Percentiles rank a stretch among this genome's conserved stretches.
Evolutionary conservation across 2,329 filamentous ascomycete genomes (phyloP).

Genomic region (Zelopaecilomyces penicillatus): DNA sequence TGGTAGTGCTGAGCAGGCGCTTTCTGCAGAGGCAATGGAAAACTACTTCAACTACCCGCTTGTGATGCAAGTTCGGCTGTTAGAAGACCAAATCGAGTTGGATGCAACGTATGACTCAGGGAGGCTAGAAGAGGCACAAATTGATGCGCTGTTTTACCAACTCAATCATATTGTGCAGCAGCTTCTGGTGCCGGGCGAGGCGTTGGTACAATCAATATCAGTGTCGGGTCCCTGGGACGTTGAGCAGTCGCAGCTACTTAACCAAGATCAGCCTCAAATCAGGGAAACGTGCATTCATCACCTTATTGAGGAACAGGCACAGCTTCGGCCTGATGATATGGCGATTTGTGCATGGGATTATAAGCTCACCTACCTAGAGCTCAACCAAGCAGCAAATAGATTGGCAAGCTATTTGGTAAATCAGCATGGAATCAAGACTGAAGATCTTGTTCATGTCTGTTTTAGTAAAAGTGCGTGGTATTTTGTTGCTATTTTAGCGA

Average conservation of each 20-base stretch:
- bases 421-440: not conserved
- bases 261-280: not conserved
- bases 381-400: not conserved
- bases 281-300: not conserved
- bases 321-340: not conserved
- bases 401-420: too few relatives aligned
- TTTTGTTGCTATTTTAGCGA: too few relatives aligned
- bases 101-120: not conserved
- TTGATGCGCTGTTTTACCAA: not conserved
- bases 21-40: too few relatives aligned
- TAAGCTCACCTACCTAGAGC: not conserved
- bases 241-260: not conserved
- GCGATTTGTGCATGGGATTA: not conserved
- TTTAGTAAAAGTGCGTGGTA: not conserved
- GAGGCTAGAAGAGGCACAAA: not conserved
- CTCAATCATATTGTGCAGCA: not conserved
- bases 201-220: not conserved
- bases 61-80: too few relatives aligned
- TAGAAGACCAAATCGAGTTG: not conserved
- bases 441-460: not conserved
- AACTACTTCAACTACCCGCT: too few relatives aligned
- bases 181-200: not conserved
- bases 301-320: not conserved
- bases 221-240: not conserved
- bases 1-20: too few relatives aligned